A percentile compares a stretch with the other conserved stretches of the same genome.
These are phyloP conservation scores for Andrographis paniculata DNA, from an alignment of 305 asterid species.

Conservation along the genomic window DNA sequence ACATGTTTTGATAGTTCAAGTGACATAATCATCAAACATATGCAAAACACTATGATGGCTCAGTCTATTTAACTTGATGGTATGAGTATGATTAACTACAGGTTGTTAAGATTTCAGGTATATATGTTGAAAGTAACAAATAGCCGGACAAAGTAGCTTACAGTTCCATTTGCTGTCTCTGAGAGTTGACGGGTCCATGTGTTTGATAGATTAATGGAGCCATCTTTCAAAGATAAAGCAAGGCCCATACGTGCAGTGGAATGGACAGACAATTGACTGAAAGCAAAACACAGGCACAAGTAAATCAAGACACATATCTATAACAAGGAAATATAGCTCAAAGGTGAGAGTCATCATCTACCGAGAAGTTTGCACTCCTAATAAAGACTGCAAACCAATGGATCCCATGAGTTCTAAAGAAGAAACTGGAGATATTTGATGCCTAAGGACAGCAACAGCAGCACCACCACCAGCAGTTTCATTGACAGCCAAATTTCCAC, in stretches of 20 bases:
- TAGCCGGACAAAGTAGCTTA: constrained; percentile 27
- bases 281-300: constrained; percentile 19
- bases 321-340: constrained; percentile 10
- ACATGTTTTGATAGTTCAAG: constrained; percentile 9
- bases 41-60: not conserved
- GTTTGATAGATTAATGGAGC: constrained; percentile 84
- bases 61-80: not conserved
- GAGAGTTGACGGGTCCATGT: constrained; percentile 89
- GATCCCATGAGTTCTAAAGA: constrained; percentile 74
- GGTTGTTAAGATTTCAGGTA: constrained; percentile 7
- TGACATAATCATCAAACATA: constrained; percentile 10
- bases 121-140: constrained; percentile 12
- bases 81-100: not conserved
- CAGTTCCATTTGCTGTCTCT: constrained; percentile 66
- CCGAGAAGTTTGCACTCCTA: constrained; percentile 83
- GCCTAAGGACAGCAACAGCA: constrained; percentile 66
- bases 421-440: constrained; percentile 68
- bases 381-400: constrained; percentile 66
- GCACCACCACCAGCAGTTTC: constrained; percentile 72
- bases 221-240: constrained; percentile 79
- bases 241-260: constrained; percentile 76
- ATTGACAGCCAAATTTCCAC: constrained; percentile 76
- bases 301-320: constrained; percentile 25
- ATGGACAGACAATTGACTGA: constrained; percentile 60
- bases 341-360: constrained; percentile 23